Conservation (phyloP, 768 basidiomycete species). For the Tephrocybe sp. region DNA sequence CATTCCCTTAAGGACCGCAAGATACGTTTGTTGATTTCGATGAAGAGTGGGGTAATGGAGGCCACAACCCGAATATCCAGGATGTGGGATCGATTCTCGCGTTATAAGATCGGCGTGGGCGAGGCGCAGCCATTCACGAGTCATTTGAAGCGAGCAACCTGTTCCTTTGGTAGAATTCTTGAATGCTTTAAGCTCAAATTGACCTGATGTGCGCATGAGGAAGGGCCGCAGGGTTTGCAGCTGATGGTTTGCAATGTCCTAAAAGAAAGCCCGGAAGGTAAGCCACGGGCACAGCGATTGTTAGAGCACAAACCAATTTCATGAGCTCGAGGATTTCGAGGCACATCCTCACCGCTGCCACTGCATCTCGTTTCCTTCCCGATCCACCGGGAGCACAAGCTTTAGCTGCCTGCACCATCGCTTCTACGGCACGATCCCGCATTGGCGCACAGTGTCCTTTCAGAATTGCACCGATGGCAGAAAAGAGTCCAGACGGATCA, state of each 20-base stretch:
- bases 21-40: constrained; percentile 54
- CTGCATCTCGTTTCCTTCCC: constrained; percentile 61
- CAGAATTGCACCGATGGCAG: constrained; percentile 75
- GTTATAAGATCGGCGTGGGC: constrained; percentile 48
- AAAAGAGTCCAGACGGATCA: constrained; percentile 77
- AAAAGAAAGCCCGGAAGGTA: constrained; percentile 15
- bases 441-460: constrained; percentile 94
- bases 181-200: constrained; percentile 80
- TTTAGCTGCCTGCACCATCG: constrained; percentile 74
- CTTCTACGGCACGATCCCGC: constrained; percentile 81
- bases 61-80: constrained; percentile 38
- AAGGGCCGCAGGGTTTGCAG: constrained; percentile 91
- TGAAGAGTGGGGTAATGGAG: constrained; percentile 46
- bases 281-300: constrained; percentile 19
- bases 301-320: constrained; percentile 71
- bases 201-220: constrained; percentile 75
- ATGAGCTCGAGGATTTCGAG: constrained; percentile 92
- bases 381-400: constrained; percentile 53
- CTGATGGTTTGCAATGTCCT: constrained; percentile 98
- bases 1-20: constrained; percentile 57
- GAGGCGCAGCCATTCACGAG: constrained; percentile 64
- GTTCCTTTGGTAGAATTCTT: constrained; percentile 53
- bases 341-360: constrained; percentile 77
- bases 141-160: constrained; percentile 47
- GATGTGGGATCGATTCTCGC: constrained; percentile 42